Evolutionary conservation across 257 asterid species (phyloP), one percentile per base, ranked within the genome.

Genomic region (Handroanthus guayacan): DNA sequence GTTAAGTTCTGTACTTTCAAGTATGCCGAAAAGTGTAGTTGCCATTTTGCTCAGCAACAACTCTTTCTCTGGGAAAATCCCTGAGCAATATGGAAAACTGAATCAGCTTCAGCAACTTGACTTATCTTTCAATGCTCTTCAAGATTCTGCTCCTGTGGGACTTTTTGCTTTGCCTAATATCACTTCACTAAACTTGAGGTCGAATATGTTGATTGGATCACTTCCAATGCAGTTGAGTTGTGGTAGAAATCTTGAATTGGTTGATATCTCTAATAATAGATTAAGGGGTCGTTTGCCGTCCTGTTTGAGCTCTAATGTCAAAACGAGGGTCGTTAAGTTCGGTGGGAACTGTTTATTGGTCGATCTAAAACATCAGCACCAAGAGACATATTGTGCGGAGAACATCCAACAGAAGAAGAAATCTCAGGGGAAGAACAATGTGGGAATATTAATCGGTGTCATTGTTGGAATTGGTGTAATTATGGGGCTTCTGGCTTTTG

Each of bases 261-360:
- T 90, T 45, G 94, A 90, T 79, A 77, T 90, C 17, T 87, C 97
- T 5, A 82, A 89, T 67, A 90, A 90, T 72, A 83, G 86, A 82
- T 52, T 90, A 74, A 84, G 54, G 6, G 96, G 97, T 6, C 11
- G 13, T 0, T 39, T 90, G 83, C 94, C 97, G 0, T 45, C 89
- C 3, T 90, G 97, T 76, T 83, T 90, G 84, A 89, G 87, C 37
- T 58, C 81, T 31, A 69, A 41, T 7, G 71, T 54, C 65, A 83
- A 69, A 51, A 76, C 45, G 3, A 81, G 69, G 69, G 78, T 75
- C 6, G 78, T 89, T 43, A 79, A 50, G 65, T 79, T 75, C 51
- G 80, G 83, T 8, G 94, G 94, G 70, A 90, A 90, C 69, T 90
- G 97, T 82, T 75, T 90, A 63, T 67, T 17, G 62, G 72, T 56